phyloP scores from a whole-genome alignment of 2,329 filamentous ascomycete species.

The Colletotrichum viniferum region DNA sequence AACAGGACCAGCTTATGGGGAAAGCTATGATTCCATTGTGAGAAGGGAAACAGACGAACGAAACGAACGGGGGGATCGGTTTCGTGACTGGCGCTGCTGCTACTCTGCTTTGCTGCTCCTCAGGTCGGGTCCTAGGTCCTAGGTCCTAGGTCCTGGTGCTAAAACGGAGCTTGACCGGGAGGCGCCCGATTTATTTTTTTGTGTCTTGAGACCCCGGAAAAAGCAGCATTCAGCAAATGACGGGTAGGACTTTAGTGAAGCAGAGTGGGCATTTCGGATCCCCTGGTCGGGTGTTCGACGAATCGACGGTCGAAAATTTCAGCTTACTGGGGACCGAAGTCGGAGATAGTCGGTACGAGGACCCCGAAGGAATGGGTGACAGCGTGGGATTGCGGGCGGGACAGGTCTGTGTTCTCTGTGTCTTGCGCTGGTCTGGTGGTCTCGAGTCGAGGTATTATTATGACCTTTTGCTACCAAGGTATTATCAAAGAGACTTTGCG shows the following conservation, averaged over 20 bases:
- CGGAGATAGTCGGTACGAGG: conserved; percentile 21
- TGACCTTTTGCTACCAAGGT: background rate
- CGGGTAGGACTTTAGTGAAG: background rate
- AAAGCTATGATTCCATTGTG: conserved; percentile 7
- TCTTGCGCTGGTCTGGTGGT: background rate
- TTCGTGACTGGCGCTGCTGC: background rate
- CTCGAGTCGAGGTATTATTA: background rate
- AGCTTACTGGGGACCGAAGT: conserved; percentile 21
- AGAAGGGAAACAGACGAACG: background rate
- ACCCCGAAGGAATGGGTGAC: conserved; percentile 8
- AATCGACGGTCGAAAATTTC: conserved; percentile 15
- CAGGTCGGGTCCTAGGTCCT: background rate
- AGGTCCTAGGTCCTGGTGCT: background rate
- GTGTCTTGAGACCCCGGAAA: background rate
- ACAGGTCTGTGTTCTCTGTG: background rate
- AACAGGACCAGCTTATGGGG: background rate
- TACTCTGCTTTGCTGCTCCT: background rate
- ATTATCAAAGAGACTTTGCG: background rate
- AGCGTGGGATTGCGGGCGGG: background rate
- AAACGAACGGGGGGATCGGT: background rate
- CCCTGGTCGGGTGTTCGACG: background rate
- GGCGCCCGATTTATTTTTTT: conserved; percentile 2
- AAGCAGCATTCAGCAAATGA: background rate
- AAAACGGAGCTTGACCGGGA: background rate
- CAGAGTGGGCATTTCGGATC: background rate